phyloP scores from a whole-genome alignment of 2,329 filamentous ascomycete species.

The Colletotrichum sublineola region DNA sequence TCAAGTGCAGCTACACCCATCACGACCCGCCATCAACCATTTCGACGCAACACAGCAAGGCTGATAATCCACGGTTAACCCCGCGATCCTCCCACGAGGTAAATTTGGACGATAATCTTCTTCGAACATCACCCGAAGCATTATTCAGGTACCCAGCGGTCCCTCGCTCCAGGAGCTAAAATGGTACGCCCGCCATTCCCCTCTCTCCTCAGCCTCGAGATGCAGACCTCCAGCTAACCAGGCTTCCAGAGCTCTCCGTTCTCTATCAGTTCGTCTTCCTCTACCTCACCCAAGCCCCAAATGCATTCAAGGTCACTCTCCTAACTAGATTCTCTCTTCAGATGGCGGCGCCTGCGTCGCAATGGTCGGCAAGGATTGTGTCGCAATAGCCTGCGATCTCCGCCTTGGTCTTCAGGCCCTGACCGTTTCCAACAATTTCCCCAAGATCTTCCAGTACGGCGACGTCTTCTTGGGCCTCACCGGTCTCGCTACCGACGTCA shows the following conservation, averaged over 20 bases:
- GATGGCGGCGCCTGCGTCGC: conserved; percentile 95
- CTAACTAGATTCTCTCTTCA: conserved; percentile 49
- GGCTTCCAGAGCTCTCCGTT: conserved; percentile 83
- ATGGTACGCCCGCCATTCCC: conserved; percentile 42
- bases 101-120: background rate
- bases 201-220: conserved; percentile 34
- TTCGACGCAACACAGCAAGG: conserved; percentile 28
- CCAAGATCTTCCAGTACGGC: conserved; percentile 98
- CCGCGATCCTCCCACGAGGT: conserved; percentile 24
- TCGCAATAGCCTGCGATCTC: conserved; percentile 98
- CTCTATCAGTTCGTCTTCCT: conserved; percentile 83
- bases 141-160: conserved; percentile 12
- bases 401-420: conserved; percentile 96
- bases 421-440: conserved; percentile 99
- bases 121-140: conserved; percentile 14
- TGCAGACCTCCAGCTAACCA: conserved; percentile 52
- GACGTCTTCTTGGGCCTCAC: conserved; percentile 96
- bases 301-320: conserved; percentile 34
- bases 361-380: conserved; percentile 99
- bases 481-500: conserved; percentile 94
- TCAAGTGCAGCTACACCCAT: conserved; percentile 43
- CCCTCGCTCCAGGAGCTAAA: conserved; percentile 44
- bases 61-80: conserved; percentile 23
- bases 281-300: conserved; percentile 29
- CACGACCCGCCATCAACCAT: conserved; percentile 36